Evolutionary conservation across 2,329 filamentous ascomycete genomes (phyloP).

Genomic region (Colletotrichum acutatum): DNA sequence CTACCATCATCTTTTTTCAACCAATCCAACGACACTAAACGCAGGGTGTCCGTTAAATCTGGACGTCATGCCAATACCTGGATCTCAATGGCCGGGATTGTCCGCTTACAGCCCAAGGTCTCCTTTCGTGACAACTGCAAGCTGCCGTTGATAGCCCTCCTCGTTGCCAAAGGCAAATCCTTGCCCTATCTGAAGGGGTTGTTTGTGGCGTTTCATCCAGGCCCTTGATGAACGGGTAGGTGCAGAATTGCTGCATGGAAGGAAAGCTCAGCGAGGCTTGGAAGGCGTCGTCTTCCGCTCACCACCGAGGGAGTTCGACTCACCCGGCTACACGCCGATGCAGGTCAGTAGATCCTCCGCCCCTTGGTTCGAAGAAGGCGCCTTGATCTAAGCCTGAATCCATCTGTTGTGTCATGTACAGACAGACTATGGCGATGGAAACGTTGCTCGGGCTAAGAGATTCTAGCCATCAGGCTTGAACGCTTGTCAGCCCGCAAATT

Average conservation of each 20-base stretch:
- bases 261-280: constrained; percentile 45
- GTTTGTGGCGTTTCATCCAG: constrained; percentile 61
- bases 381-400: constrained; percentile 2
- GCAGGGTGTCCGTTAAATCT: constrained; percentile 39
- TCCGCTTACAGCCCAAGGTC: constrained; percentile 46
- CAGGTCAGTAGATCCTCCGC: constrained; percentile 26
- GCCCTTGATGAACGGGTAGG: constrained; percentile 57
- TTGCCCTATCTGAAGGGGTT: constrained; percentile 53
- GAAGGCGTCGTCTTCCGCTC: constrained; percentile 28
- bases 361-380: constrained; percentile 11
- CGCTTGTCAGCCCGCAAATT: constrained; percentile 3
- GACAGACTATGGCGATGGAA: background rate
- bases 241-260: constrained; percentile 59
- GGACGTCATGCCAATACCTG: constrained; percentile 39
- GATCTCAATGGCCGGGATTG: constrained; percentile 46
- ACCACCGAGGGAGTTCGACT: constrained; percentile 24
- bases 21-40: constrained; percentile 33
- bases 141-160: constrained; percentile 50
- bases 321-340: constrained; percentile 19
- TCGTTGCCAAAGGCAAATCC: constrained; percentile 48
- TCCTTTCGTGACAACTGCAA: constrained; percentile 50
- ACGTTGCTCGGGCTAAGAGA: background rate
- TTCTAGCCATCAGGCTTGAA: background rate
- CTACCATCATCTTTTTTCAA: constrained; percentile 13
- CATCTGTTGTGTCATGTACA: constrained; percentile 11